A percentile compares a stretch with the other conserved stretches of the same genome.
These are phyloP conservation scores for Pogostemon cablin DNA, from an alignment of 257 asterid genomes.

Conservation along the genomic window DNA sequence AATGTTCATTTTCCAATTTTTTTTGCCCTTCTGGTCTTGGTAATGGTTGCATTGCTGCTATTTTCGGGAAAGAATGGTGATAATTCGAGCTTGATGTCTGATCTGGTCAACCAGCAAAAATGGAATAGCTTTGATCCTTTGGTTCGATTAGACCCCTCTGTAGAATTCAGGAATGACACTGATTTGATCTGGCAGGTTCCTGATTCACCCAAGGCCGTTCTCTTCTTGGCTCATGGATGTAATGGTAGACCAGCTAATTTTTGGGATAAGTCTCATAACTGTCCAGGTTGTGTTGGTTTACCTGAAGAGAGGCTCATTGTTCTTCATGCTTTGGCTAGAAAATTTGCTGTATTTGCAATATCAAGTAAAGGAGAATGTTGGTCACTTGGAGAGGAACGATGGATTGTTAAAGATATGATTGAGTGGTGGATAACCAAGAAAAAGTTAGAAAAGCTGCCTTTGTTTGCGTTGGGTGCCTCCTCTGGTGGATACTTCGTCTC, in stretches of 20 bases:
- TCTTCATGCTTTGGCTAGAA: constrained; percentile 77
- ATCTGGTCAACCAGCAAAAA: constrained; percentile 35
- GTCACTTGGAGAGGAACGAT: constrained; percentile 70
- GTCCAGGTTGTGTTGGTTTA: constrained; percentile 78
- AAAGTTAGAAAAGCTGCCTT: constrained; percentile 62
- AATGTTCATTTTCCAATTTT: constrained; percentile 44
- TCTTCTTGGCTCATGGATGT: constrained; percentile 95
- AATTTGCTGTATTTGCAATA: constrained; percentile 75
- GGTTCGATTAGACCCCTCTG: constrained; percentile 60
- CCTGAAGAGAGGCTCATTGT: constrained; percentile 92
- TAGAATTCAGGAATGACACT: constrained; percentile 63
- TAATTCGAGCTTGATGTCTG: constrained; percentile 38
- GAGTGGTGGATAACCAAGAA: constrained; percentile 65
- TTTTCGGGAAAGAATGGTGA: constrained; percentile 47
- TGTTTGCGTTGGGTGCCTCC: constrained; percentile 89
- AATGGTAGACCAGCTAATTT: constrained; percentile 80
- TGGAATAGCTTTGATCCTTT: constrained; percentile 60
- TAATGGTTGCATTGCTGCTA: constrained; percentile 44
- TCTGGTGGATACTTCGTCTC: constrained; percentile 97
- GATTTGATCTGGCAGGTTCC: constrained; percentile 88
- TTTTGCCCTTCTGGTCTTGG: constrained; percentile 43
- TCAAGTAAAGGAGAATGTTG: constrained; percentile 84
- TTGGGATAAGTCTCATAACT: constrained; percentile 85
- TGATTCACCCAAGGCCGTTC: constrained; percentile 71
- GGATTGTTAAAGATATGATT: constrained; percentile 57